Evolutionary conservation across 495 filamentous ascomycete genomes (phyloP).

Genomic region (Aspergillus ellipticus): DNA sequence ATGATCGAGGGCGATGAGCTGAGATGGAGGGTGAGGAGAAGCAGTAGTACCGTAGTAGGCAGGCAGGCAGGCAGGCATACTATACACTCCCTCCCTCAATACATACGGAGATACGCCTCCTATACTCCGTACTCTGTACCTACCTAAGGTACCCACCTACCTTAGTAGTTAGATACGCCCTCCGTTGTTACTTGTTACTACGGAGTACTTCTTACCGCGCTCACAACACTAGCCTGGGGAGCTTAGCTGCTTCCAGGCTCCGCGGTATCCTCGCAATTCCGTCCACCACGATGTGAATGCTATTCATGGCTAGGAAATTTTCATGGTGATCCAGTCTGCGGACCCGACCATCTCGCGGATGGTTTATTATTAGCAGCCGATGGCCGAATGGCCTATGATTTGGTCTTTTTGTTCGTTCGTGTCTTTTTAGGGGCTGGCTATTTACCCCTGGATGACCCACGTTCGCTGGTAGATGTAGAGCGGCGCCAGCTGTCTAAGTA

Average conservation of each 20-base stretch:
- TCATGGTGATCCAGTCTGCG: not conserved
- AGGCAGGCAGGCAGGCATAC: not conserved
- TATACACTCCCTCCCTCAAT: too few species aligned
- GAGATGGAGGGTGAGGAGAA: not conserved
- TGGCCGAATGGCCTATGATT: not conserved
- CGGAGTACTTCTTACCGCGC: too few species aligned
- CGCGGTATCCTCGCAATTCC: too few species aligned
- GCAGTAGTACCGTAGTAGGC: not conserved
- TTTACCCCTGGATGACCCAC: slow-evolving; percentile 19
- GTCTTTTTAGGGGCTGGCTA: not conserved
- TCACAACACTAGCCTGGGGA: too few species aligned
- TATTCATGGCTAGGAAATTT: too few species aligned
- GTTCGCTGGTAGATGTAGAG: slow-evolving; percentile 3
- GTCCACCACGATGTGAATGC: too few species aligned
- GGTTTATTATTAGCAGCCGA: not conserved
- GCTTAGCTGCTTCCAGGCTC: too few species aligned
- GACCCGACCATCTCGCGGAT: not conserved
- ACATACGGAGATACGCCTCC: too few species aligned
- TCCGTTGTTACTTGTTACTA: too few species aligned
- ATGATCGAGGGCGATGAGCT: slow-evolving; percentile 5
- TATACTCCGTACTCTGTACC: too few species aligned
- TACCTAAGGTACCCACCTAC: too few species aligned
- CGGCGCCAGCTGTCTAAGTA: not conserved
- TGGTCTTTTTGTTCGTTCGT: not conserved
- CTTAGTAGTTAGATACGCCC: too few species aligned